Base-by-base conservation (phyloP, 805 yeast species). In the Saccharomycopsis capsularis region DNA sequence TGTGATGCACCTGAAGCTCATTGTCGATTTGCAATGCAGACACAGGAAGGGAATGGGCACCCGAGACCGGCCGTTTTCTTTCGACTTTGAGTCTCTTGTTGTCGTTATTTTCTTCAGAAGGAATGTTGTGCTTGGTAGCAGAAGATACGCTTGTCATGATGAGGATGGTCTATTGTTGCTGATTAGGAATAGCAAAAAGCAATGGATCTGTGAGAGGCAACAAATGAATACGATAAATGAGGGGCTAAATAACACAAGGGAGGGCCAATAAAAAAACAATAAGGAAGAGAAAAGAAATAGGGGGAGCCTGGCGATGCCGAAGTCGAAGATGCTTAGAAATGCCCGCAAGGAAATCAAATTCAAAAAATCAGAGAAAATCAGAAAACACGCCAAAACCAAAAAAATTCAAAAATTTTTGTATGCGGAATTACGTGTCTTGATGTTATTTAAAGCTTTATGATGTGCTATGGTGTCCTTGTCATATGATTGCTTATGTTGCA, bases 11-110 rank as follows among this genome's bases (percentile, higher is more conserved):
- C 34, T 49, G 53, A 6, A 35, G 22, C 5, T 42, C 51, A 25
- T 49, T 45, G 2, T 22, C 38, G 15, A 38, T 25, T 2, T 13
- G 13, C 27, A 38, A 19, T 4, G 44, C 18, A 13, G 47, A 25
- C 18, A 52, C 40, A 11, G 55, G 55, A 34, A 52, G 25, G 11
- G 55, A 42, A 36, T 52, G 55, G 4, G 51, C 53, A 5, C 55
- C 55, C 5, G 53, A 42, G 22, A 40, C 42, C 15, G 50, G 44
- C 9, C 25, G 30, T 21, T 40, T 48, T n/a, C 38, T 23, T 24
- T 51, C 54, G 18, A 51, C 19, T 35, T 46, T 45, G 7, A 44
- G 27, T 38, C 47, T 47, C 24, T 51, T 51, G 2, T 42, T n/a
- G 23, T 32, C 30, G 15, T n/a, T 34, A 16, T 16, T 16, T 13